Percentiles rank a stretch among this genome's conserved stretches.
phyloP scores from a whole-genome alignment of 345 rosid species.

The Rhodomyrtus tomentosa region DNA sequence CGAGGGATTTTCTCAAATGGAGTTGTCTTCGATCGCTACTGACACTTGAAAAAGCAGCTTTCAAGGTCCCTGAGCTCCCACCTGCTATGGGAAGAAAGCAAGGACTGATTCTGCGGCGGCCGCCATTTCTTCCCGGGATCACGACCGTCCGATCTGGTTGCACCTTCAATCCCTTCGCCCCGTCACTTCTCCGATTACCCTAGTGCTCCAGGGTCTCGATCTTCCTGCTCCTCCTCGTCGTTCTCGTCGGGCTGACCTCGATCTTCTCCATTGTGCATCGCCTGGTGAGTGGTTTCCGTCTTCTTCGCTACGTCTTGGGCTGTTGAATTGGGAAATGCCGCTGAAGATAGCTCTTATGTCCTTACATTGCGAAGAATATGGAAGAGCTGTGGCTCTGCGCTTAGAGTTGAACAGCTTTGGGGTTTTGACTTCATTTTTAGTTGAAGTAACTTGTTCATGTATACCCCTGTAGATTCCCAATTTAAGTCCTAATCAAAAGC shows the following conservation, averaged over 20 bases:
- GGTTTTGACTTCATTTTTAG: neutral
- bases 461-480: neutral
- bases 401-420: neutral
- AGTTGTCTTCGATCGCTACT: no score
- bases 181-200: constrained; percentile 56
- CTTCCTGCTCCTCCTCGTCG: constrained; percentile 31
- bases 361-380: neutral
- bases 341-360: neutral
- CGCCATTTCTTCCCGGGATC: constrained; percentile 66
- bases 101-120: no score
- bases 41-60: no score
- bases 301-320: neutral
- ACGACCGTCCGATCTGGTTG: constrained; percentile 69
- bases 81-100: no score
- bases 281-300: constrained; percentile 35
- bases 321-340: neutral
- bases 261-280: constrained; percentile 51
- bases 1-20: no score
- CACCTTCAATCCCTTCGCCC: constrained; percentile 18
- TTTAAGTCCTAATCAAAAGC: neutral
- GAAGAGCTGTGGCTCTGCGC: neutral
- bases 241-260: constrained; percentile 55
- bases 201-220: constrained; percentile 55
- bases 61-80: no score
- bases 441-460: neutral